These are phyloP conservation scores for Aspergillus leporis DNA, from an alignment of 495 filamentous ascomycete genomes.

Conservation along the genomic window DNA sequence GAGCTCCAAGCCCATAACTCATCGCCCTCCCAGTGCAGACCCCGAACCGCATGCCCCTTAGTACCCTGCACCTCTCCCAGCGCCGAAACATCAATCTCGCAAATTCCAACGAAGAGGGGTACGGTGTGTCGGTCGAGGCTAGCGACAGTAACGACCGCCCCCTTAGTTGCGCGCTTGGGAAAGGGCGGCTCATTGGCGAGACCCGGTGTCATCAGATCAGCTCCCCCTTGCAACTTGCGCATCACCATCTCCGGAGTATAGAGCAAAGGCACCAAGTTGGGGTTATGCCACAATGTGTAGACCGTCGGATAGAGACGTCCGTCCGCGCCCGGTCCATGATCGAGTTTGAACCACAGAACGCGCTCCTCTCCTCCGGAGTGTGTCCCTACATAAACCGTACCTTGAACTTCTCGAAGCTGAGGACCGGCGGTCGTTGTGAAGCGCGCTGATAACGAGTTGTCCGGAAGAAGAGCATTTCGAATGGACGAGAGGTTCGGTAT, in stretches of 20 bases:
- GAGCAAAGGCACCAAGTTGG: slow-evolving; percentile 61
- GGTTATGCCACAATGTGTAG: slow-evolving; percentile 68
- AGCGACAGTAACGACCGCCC: slow-evolving; percentile 66
- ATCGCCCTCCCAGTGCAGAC: slow-evolving; percentile 73
- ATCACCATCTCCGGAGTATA: slow-evolving; percentile 64
- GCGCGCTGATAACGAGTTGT: slow-evolving; percentile 61
- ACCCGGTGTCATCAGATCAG: slow-evolving; percentile 76
- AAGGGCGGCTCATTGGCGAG: slow-evolving; percentile 71
- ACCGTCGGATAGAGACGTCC: slow-evolving; percentile 65
- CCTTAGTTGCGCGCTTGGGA: slow-evolving; percentile 59
- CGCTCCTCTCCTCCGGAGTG: slow-evolving; percentile 59
- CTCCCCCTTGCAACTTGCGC: slow-evolving; percentile 62
- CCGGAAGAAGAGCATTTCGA: slow-evolving; percentile 64
- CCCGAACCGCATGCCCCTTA: slow-evolving; percentile 68
- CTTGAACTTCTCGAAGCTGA: slow-evolving; percentile 61
- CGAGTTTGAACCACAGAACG: slow-evolving; percentile 70
- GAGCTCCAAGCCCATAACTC: slow-evolving; percentile 69
- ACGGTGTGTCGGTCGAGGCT: slow-evolving; percentile 59
- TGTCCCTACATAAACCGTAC: slow-evolving; percentile 65
- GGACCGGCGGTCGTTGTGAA: slow-evolving; percentile 72
- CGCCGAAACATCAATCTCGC: slow-evolving; percentile 64
- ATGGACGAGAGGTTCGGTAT: slow-evolving; percentile 52
- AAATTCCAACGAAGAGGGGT: slow-evolving; percentile 64
- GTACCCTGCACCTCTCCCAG: slow-evolving; percentile 60
- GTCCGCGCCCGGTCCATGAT: slow-evolving; percentile 52